A percentile compares a stretch with the other conserved stretches of the same genome.
phyloP scores from a whole-genome alignment of 1,284 basidiomycete species.

The Fistulinella staudtii region DNA sequence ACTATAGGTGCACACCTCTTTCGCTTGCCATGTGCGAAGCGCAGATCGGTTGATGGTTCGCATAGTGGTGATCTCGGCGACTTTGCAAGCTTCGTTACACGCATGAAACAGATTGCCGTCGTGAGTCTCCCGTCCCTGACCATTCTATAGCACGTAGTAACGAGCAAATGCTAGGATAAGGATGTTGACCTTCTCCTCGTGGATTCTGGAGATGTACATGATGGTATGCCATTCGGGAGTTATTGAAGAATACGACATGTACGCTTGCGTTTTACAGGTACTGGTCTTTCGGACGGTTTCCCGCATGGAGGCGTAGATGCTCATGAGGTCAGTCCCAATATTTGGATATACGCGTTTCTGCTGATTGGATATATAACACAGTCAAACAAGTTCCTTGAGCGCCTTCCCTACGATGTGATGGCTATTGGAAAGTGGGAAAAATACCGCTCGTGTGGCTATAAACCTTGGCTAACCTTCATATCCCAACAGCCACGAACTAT shows the following conservation, averaged over 20 bases:
- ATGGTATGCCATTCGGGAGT: constrained; percentile 44
- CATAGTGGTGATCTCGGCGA: constrained; percentile 71
- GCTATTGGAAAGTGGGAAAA: constrained; percentile 72
- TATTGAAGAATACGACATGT: not conserved
- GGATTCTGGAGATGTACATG: constrained; percentile 77
- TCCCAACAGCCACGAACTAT: constrained; percentile 70
- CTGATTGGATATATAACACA: constrained; percentile 24
- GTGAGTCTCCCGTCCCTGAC: constrained; percentile 31
- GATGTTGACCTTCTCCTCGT: constrained; percentile 69
- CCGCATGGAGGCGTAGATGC: constrained; percentile 68
- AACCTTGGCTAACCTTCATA: constrained; percentile 7
- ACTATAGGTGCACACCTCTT: constrained; percentile 51
- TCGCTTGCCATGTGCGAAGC: not conserved
- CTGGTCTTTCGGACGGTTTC: constrained; percentile 70
- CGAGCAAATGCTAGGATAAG: constrained; percentile 41
- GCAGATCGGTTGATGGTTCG: constrained; percentile 5
- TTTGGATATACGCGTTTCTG: not conserved
- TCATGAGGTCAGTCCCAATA: constrained; percentile 48
- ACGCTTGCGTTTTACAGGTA: constrained; percentile 39
- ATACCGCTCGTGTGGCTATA: not conserved
- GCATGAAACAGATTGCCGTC: constrained; percentile 73
- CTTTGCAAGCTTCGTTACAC: constrained; percentile 75
- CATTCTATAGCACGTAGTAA: constrained; percentile 2
- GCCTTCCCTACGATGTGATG: constrained; percentile 80
- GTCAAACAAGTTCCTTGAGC: constrained; percentile 68